Conservation (phyloP, 345 rosid species). For the Eucalyptus rudis region DNA sequence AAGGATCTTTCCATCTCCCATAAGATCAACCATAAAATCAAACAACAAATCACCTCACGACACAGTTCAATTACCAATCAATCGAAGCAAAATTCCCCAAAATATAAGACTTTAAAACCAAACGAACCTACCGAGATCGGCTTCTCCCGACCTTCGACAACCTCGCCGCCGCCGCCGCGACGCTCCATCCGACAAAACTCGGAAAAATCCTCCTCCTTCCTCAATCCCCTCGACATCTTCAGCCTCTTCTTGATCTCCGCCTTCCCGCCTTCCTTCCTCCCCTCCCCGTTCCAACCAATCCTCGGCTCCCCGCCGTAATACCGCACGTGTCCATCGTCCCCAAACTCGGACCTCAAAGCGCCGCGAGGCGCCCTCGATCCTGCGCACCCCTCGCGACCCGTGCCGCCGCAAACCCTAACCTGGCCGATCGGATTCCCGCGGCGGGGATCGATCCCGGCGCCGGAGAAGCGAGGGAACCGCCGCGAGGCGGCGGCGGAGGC, state of each 20-base stretch:
- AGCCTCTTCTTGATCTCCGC: slow-evolving; percentile 27
- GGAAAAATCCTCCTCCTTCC: slow-evolving; percentile 27
- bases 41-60: neutral
- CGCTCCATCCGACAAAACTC: slow-evolving; percentile 21
- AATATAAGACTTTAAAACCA: neutral
- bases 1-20: neutral
- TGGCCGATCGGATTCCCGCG: neutral
- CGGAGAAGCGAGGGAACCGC: neutral
- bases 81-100: neutral
- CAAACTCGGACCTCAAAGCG: slow-evolving; percentile 6
- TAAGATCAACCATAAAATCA: neutral
- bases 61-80: neutral
- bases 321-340: slow-evolving; percentile 21
- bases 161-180: slow-evolving; percentile 12
- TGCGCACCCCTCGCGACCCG: neutral
- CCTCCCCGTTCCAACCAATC: slow-evolving; percentile 1
- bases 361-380: neutral
- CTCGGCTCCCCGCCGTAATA: slow-evolving; percentile 14
- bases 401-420: neutral
- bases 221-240: slow-evolving; percentile 27
- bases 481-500: slow-evolving; percentile 13
- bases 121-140: slow-evolving; percentile 24
- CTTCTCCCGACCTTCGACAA: slow-evolving; percentile 21
- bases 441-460: neutral
- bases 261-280: slow-evolving; percentile 17